A percentile compares a stretch with the other conserved stretches of the same genome.
phyloP scores from a whole-genome alignment of 805 yeast genomes.

The Starmerella roubikii region DNA sequence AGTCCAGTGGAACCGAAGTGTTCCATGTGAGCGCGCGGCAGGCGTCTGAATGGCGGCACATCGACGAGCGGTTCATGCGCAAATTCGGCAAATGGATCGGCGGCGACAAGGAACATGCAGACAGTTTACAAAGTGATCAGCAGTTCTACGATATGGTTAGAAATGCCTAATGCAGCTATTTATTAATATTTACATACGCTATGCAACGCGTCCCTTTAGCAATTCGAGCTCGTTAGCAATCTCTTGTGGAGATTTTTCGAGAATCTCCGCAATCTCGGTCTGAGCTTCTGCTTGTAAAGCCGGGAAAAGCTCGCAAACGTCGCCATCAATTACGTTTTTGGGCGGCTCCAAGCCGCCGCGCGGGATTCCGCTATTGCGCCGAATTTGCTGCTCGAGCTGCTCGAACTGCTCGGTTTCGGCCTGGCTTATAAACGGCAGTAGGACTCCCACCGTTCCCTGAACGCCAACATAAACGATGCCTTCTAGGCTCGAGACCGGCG shows the following conservation, averaged over 20 bases:
- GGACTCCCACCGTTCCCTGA: constrained; percentile 66
- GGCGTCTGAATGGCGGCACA: constrained; percentile 19
- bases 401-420: background rate
- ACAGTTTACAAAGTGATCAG: constrained; percentile 12
- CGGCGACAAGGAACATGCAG: constrained; percentile 17
- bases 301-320: constrained; percentile 50
- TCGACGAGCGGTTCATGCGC: constrained; percentile 21
- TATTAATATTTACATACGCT: background rate
- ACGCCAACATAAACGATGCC: constrained; percentile 58
- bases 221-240: constrained; percentile 10
- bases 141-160: constrained; percentile 21
- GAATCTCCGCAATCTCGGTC: constrained; percentile 22
- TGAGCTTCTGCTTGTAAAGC: constrained; percentile 17
- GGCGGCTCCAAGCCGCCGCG: constrained; percentile 34
- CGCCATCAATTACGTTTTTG: constrained; percentile 75
- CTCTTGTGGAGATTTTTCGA: constrained; percentile 24
- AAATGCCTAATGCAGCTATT: constrained; percentile 5
- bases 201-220: background rate
- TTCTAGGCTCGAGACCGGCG: constrained; percentile 39
- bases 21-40: constrained; percentile 15
- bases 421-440: constrained; percentile 43
- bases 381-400: background rate
- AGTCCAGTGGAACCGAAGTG: constrained; percentile 16
- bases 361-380: background rate
- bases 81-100: constrained; percentile 24